phyloP scores from a whole-genome alignment of 345 rosid species.

The Durio zibethinus region DNA sequence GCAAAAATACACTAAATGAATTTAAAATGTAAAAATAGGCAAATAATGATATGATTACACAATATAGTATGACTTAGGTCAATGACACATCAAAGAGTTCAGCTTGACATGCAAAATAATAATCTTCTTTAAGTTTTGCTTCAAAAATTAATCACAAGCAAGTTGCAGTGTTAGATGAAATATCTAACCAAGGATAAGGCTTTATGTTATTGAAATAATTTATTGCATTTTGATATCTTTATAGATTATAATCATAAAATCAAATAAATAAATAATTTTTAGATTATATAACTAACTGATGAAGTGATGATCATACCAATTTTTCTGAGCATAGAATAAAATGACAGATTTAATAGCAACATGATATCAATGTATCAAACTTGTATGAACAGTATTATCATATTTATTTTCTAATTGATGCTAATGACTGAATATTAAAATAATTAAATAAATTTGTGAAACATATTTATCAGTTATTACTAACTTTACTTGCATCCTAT shows the following conservation, averaged over 20 bases:
- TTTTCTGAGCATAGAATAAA: background rate
- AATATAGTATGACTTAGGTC: background rate
- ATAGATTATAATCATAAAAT: background rate
- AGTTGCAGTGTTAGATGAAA: background rate
- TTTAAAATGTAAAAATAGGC: background rate
- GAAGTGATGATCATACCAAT: background rate
- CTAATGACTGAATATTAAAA: background rate
- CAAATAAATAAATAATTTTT: background rate
- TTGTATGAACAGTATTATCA: background rate
- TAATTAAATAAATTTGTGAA: background rate
- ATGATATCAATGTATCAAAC: background rate
- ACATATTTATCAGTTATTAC: background rate
- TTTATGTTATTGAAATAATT: background rate
- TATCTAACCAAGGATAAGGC: background rate
- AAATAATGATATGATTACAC: background rate
- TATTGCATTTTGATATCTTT: background rate
- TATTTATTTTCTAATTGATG: background rate
- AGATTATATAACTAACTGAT: background rate
- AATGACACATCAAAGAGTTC: background rate
- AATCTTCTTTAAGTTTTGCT: background rate
- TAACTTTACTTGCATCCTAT: background rate
- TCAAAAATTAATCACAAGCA: background rate
- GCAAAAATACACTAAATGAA: constrained; percentile 9
- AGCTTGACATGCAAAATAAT: background rate
- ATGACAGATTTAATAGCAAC: background rate